A percentile compares a stretch with the other conserved stretches of the same genome.
Conservation (phyloP, 768 basidiomycete genomes). For the Leccinum variicolor region DNA sequence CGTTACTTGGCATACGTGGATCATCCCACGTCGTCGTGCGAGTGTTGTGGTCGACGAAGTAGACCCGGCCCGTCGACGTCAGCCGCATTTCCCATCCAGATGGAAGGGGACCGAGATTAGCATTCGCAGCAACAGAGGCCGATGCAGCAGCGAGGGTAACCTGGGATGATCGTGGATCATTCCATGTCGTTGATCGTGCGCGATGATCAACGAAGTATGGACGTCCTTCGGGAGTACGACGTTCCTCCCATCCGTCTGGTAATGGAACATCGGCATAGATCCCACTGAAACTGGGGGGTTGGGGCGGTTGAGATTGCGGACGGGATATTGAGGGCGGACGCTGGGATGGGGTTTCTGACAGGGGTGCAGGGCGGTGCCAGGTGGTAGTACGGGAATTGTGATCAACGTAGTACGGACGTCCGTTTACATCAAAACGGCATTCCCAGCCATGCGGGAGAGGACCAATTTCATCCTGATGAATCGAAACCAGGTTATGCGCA, state of each 20-base stretch:
- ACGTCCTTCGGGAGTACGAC: constrained; percentile 84
- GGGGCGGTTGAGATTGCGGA: constrained; percentile 19
- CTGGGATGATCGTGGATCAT: constrained; percentile 68
- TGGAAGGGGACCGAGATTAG: constrained; percentile 77
- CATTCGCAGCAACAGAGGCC: constrained; percentile 42
- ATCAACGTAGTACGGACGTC: constrained; percentile 82
- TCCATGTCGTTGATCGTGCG: constrained; percentile 87
- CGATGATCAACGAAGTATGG: constrained; percentile 76
- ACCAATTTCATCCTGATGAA: constrained; percentile 55
- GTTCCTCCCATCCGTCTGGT: constrained; percentile 90
- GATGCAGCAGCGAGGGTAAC: constrained; percentile 44
- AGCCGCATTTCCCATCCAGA: constrained; percentile 96
- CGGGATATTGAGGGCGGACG: constrained; percentile 13
- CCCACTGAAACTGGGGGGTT: constrained; percentile 28
- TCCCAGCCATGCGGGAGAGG: constrained; percentile 83
- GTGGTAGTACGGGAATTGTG: constrained; percentile 79
- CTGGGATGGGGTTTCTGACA: constrained; percentile 22
- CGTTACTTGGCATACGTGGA: constrained; percentile 75
- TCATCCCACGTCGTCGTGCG: constrained; percentile 93
- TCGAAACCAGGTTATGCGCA: constrained; percentile 4
- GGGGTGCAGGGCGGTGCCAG: constrained; percentile 57
- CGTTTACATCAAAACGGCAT: constrained; percentile 62
- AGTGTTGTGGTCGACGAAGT: constrained; percentile 92
- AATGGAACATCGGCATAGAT: constrained; percentile 63
- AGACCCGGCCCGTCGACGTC: constrained; percentile 79